Conservation (phyloP, 805 yeast species). For the Zygoascus biomembranicola region DNA sequence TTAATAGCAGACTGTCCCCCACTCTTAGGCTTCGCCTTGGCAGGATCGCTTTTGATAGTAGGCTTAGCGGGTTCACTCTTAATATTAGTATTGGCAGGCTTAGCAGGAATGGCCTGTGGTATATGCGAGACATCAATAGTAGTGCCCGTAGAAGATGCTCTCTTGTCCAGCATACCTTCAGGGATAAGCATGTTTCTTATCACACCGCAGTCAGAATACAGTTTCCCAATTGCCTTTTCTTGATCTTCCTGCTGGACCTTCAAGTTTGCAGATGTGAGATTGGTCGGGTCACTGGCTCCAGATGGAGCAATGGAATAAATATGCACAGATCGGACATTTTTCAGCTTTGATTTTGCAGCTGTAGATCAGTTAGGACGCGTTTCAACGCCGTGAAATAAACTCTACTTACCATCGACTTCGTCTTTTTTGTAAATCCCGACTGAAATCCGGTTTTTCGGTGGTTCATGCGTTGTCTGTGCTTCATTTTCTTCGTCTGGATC, state of each 20-base stretch:
- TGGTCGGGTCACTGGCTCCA: conserved; percentile 2
- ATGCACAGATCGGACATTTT: conserved; percentile 6
- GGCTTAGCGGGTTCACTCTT: background rate
- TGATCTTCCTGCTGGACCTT: conserved; percentile 1
- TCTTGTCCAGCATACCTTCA: background rate
- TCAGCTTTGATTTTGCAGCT: conserved; percentile 6
- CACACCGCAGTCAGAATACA: conserved; percentile 2
- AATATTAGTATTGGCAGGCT: background rate
- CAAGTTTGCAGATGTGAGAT: background rate
- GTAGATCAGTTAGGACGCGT: background rate
- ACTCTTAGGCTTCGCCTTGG: background rate
- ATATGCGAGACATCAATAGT: background rate
- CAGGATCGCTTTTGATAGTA: background rate
- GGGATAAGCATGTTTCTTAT: background rate
- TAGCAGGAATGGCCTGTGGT: background rate
- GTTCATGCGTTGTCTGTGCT: background rate
- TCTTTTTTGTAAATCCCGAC: conserved; percentile 1
- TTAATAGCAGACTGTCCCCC: background rate
- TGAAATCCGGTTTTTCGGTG: background rate
- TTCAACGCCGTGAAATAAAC: background rate
- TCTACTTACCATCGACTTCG: conserved; percentile 6
- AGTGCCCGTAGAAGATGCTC: background rate
- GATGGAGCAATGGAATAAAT: conserved; percentile 12
- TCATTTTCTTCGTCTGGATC: background rate
- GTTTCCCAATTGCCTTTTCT: background rate